Evolutionary conservation across 1,284 basidiomycete species (phyloP).

Genomic region (Sporisorium scitamineum): DNA sequence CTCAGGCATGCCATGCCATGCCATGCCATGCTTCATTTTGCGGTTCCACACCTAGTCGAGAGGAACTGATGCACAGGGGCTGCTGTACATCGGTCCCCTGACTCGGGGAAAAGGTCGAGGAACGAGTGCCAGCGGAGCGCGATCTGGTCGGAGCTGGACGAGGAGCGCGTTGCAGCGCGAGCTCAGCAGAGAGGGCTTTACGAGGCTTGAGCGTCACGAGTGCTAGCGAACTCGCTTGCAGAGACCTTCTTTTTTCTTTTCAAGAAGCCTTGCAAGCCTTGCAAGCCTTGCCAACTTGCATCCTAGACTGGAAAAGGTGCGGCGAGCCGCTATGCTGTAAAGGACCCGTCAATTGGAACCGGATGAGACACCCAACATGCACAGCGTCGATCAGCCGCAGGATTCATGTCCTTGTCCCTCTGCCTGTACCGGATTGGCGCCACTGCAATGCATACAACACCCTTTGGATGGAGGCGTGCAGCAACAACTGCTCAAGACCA

Average conservation of each 20-base stretch:
- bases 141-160: neutral
- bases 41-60: too few relatives aligned
- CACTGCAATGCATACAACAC: neutral
- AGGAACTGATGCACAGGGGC: too few relatives aligned
- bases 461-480: neutral
- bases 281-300: neutral
- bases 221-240: neutral
- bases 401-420: neutral
- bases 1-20: too few relatives aligned
- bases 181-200: neutral
- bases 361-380: neutral
- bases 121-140: neutral
- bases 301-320: neutral
- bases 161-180: neutral
- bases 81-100: too few relatives aligned
- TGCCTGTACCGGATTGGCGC: neutral
- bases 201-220: neutral
- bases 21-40: too few relatives aligned
- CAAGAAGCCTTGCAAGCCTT: neutral
- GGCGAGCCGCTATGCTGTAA: neutral
- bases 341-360: neutral
- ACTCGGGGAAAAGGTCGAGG: too few relatives aligned
- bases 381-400: conserved; percentile 5
- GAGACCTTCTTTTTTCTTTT: conserved; percentile 1
- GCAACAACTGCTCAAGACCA: neutral